phyloP scores from a whole-genome alignment of 495 filamentous ascomycete genomes.

The Penicillium waksmanii region DNA sequence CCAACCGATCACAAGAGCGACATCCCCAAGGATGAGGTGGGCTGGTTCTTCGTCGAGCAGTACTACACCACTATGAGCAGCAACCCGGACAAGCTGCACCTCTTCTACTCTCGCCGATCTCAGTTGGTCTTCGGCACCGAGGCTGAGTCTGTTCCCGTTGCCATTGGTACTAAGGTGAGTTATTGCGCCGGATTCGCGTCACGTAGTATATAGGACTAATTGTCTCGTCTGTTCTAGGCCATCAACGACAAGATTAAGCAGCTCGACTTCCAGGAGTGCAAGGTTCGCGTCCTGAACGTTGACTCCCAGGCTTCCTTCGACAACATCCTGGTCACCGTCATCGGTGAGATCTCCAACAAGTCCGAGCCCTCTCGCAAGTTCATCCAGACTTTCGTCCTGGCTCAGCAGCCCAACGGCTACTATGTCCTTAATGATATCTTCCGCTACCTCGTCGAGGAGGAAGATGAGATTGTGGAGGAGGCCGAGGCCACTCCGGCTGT shows the following conservation, averaged over 20 bases:
- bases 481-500: slow-evolving; percentile 47
- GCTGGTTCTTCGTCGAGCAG: slow-evolving; percentile 99
- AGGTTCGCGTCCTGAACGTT: slow-evolving; percentile 96
- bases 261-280: slow-evolving; percentile 95
- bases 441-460: slow-evolving; percentile 81
- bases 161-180: slow-evolving; percentile 81
- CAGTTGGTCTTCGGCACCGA: slow-evolving; percentile 85
- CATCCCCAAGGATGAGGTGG: slow-evolving; percentile 82
- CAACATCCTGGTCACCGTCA: slow-evolving; percentile 95
- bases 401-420: slow-evolving; percentile 94
- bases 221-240: slow-evolving; percentile 40
- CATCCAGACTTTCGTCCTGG: slow-evolving; percentile 96
- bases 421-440: slow-evolving; percentile 99
- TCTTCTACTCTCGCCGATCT: slow-evolving; percentile 83
- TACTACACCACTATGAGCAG: slow-evolving; percentile 98
- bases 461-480: slow-evolving; percentile 72
- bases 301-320: slow-evolving; percentile 91
- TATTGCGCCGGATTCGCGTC: neutral
- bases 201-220: neutral
- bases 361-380: slow-evolving; percentile 89
- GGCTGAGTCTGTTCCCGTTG: slow-evolving; percentile 80
- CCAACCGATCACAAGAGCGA: slow-evolving; percentile 47
- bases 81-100: slow-evolving; percentile 86
- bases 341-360: slow-evolving; percentile 97
- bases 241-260: slow-evolving; percentile 93